Conservation (phyloP, 1,284 basidiomycete species). For the Kalmanozyma brasiliensis region DNA sequence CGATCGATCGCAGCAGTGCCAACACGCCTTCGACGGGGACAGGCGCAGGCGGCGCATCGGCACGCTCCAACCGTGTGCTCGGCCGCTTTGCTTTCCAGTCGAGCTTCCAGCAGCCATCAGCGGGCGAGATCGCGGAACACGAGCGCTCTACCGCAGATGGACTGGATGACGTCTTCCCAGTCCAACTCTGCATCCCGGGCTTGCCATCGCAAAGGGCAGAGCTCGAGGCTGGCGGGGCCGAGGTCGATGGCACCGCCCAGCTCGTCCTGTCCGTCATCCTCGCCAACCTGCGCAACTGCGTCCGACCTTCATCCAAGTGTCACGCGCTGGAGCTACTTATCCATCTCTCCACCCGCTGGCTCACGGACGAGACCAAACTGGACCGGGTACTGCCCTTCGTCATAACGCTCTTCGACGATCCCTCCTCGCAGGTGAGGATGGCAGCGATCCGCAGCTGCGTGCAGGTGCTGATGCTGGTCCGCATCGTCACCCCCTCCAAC, state of each 20-base stretch:
- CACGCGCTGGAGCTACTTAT: constrained; percentile 87
- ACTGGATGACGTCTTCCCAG: constrained; percentile 38
- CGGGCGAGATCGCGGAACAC: constrained; percentile 5
- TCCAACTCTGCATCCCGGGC: constrained; percentile 57
- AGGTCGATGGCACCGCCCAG: constrained; percentile 79
- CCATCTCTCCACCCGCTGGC: constrained; percentile 77
- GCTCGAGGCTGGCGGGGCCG: constrained; percentile 10
- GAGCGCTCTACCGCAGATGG: constrained; percentile 18
- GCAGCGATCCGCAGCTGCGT: constrained; percentile 83
- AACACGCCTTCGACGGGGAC: constrained; percentile 4
- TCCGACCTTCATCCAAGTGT: constrained; percentile 84
- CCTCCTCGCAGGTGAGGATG: constrained; percentile 76
- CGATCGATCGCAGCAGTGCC: background rate
- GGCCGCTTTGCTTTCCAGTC: constrained; percentile 45
- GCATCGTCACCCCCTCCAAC: constrained; percentile 88
- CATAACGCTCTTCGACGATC: constrained; percentile 87
- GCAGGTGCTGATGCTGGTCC: constrained; percentile 84
- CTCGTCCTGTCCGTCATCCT: constrained; percentile 85
- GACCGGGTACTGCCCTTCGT: constrained; percentile 93
- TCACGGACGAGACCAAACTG: constrained; percentile 93
- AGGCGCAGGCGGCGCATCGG: constrained; percentile 8
- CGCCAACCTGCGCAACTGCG: constrained; percentile 88
- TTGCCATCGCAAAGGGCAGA: constrained; percentile 26
- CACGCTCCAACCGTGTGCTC: constrained; percentile 19
- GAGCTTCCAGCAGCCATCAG: constrained; percentile 43